These are phyloP conservation scores for Cryphonectria japonica DNA, from an alignment of 2,329 filamentous ascomycete genomes.

Conservation along the genomic window DNA sequence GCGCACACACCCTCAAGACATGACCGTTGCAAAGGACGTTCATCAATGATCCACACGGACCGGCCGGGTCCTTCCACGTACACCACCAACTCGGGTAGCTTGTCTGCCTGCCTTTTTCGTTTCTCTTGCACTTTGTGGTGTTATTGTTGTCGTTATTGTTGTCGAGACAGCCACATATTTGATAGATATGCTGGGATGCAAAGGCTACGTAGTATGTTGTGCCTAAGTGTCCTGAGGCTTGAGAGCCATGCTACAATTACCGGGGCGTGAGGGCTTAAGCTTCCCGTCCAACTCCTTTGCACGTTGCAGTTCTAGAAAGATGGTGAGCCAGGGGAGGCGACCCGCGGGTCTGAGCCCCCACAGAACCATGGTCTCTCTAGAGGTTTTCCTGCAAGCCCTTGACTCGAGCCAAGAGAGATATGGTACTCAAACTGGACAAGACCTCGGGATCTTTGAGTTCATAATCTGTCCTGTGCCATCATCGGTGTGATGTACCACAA, in stretches of 20 bases:
- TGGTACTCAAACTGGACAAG: background rate
- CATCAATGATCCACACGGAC: background rate
- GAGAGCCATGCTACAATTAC: background rate
- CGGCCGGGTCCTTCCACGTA: background rate
- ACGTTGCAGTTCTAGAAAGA: background rate
- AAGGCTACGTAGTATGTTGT: background rate
- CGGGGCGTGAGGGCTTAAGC: background rate
- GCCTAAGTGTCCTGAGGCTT: slow-evolving; percentile 1
- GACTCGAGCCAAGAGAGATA: background rate
- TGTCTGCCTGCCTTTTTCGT: background rate
- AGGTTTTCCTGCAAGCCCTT: background rate
- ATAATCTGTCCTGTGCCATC: background rate
- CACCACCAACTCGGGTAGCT: too few relatives aligned
- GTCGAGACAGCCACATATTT: background rate
- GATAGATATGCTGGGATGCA: background rate
- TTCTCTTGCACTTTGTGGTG: background rate
- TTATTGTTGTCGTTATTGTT: too few relatives aligned
- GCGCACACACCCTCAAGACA: background rate
- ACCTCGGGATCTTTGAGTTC: background rate
- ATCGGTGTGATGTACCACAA: background rate
- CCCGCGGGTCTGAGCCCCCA: background rate
- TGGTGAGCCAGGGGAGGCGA: background rate
- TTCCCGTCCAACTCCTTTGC: background rate
- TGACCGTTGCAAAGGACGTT: background rate
- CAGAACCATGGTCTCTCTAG: background rate